Base-by-base conservation (phyloP, 2,329 filamentous ascomycete species). In the Trichoderma guizhouense region DNA sequence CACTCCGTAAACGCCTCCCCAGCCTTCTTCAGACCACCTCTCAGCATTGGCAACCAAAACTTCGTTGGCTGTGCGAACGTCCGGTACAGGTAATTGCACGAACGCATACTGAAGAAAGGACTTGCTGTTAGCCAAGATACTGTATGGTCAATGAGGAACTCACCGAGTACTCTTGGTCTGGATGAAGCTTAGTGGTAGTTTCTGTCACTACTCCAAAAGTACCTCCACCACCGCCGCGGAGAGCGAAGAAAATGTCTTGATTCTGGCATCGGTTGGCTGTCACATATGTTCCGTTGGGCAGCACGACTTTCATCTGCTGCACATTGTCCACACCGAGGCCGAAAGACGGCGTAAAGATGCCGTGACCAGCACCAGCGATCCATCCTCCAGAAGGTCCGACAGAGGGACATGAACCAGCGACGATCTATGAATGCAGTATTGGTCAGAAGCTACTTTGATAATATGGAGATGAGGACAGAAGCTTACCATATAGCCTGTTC, bases 221-320 rank as follows among this genome's bases (percentile, higher is more conserved):
- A 58, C 79, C 83, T 5, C 79, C 79, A 21, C 84, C 84, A 2
- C 82, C 85, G 7, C 85, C 86, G 30, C 82, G 78, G 15, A 87
- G 77, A 1, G 85, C 85, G 81, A 85, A 86, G 79, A 84, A 87
- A 1, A 88, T 78, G 47, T 87, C 85, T 1, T 78, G 70, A 72
- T 87, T 80, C 26, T 79, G 76, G n/a, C 77, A 80, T 30, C 80
- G 75, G 69, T 81, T 82, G n/a, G 79, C 82, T 60, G 81, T 80
- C 32, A 84, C 75, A 28, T 84, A 80, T 4, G 78, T 73, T 2
- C 85, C 85, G 58, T 83, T 80, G 0, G 84, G 79, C 3, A 83
- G 82, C n/a, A 87, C 82, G n/a, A 87, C 74, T 47, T 71, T 74
- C 51, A 74, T 72, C 55, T 75, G 73, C 14, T 74, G 36, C 8